Evolutionary conservation across 1,284 basidiomycete species (phyloP).

Genomic region (Anthracocystis walkeri): DNA sequence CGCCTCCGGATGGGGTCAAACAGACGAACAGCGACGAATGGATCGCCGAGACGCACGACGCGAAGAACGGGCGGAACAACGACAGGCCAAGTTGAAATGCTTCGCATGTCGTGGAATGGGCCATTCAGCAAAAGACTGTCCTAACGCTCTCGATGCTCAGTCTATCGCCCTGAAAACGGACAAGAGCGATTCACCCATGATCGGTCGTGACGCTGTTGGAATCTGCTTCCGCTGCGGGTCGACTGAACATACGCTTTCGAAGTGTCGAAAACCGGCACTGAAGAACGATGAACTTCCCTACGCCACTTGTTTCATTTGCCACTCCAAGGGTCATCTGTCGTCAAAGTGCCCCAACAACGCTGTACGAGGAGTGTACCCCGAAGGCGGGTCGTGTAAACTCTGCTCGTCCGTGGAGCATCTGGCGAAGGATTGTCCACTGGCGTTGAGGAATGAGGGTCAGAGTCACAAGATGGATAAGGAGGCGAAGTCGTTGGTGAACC

Average conservation of each 20-base stretch:
- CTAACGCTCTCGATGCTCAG: constrained; percentile 54
- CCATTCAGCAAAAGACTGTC: constrained; percentile 86
- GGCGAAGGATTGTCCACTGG: constrained; percentile 82
- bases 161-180: constrained; percentile 34
- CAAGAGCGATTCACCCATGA: constrained; percentile 48
- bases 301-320: constrained; percentile 92
- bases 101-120: constrained; percentile 88
- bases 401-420: constrained; percentile 86
- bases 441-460: constrained; percentile 72
- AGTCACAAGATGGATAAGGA: constrained; percentile 27
- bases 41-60: constrained; percentile 74
- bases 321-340: constrained; percentile 79
- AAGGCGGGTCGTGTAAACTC: constrained; percentile 92
- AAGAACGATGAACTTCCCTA: constrained; percentile 76
- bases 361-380: constrained; percentile 85
- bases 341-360: constrained; percentile 84
- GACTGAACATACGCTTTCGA: constrained; percentile 80
- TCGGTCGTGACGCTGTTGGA: constrained; percentile 68
- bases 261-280: constrained; percentile 79
- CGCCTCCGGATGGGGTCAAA: constrained; percentile 9
- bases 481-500: constrained; percentile 24
- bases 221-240: constrained; percentile 80
- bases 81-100: constrained; percentile 77
- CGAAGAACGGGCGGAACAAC: constrained; percentile 77
- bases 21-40: constrained; percentile 47